These are phyloP conservation scores for Albophoma yamanashiensis DNA, from an alignment of 2,329 filamentous ascomycete species.

Conservation along the genomic window DNA sequence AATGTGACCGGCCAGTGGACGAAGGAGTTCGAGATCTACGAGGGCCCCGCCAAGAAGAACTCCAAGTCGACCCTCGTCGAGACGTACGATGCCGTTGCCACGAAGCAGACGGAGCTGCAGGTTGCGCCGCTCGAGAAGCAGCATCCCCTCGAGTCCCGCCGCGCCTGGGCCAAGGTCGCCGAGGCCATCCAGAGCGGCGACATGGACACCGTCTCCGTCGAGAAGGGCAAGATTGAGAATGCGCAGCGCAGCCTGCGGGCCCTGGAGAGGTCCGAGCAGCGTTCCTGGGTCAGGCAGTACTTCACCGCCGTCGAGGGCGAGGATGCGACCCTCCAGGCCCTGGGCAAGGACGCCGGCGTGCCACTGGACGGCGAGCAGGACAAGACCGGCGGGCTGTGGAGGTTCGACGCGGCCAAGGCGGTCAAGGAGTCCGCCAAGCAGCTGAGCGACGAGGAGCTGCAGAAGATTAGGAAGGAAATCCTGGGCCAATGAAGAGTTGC, in stretches of 20 bases:
- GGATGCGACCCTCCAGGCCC: constrained; percentile 32
- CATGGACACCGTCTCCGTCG: constrained; percentile 65
- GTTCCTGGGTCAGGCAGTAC: constrained; percentile 74
- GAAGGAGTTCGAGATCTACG: constrained; percentile 67
- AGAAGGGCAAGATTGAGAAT: constrained; percentile 87
- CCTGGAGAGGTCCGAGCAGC: constrained; percentile 63
- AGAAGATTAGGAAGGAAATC: constrained; percentile 33
- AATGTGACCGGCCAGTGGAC: constrained; percentile 88
- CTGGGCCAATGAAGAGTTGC: constrained; percentile 20
- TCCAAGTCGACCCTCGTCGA: constrained; percentile 39
- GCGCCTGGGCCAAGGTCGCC: constrained; percentile 81
- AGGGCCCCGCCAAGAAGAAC: constrained; percentile 45
- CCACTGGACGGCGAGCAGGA: constrained; percentile 42
- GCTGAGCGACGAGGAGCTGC: constrained; percentile 27
- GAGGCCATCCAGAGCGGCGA: constrained; percentile 70
- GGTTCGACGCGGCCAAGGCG: constrained; percentile 41
- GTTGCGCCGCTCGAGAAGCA: constrained; percentile 68
- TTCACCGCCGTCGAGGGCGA: constrained; percentile 47
- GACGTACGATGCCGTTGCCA: constrained; percentile 47
- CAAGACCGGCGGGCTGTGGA: constrained; percentile 51
- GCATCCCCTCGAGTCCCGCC: constrained; percentile 76
- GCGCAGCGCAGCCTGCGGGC: constrained; percentile 66
- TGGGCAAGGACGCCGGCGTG: constrained; percentile 37
- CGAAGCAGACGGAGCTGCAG: constrained; percentile 54
- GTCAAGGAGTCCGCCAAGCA: constrained; percentile 23